These are phyloP conservation scores for Pyrenula aspistea DNA, from an alignment of 495 filamentous ascomycete genomes.

Conservation along the genomic window DNA sequence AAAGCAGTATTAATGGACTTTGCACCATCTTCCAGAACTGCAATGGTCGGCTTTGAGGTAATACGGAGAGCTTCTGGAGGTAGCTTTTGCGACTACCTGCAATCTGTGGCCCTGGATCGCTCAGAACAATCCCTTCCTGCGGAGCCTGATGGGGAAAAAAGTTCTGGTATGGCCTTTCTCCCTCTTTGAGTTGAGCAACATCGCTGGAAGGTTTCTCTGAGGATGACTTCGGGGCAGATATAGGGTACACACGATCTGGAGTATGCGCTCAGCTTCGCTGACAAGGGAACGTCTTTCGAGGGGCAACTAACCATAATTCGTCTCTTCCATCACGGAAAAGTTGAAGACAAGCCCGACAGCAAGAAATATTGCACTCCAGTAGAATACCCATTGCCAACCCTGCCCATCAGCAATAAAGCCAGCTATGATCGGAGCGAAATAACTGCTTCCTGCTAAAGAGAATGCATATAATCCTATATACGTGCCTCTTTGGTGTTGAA, in stretches of 20 bases:
- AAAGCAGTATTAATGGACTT: conserved; percentile 24
- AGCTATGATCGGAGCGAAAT: conserved; percentile 51
- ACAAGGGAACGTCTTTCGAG: neutral
- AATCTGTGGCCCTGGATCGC: neutral
- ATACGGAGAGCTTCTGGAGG: conserved; percentile 38
- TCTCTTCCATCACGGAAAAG: conserved; percentile 62
- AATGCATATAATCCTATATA: conserved; percentile 57
- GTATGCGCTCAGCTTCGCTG: neutral
- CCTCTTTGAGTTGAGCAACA: conserved; percentile 15
- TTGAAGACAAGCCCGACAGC: conserved; percentile 42
- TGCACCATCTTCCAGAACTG: conserved; percentile 16
- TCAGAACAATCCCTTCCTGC: neutral
- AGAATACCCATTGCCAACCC: conserved; percentile 53
- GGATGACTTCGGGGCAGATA: conserved; percentile 6
- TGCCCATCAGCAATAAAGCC: conserved; percentile 57
- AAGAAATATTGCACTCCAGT: conserved; percentile 52
- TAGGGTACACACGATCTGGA: neutral
- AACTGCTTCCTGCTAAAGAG: conserved; percentile 50
- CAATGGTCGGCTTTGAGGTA: conserved; percentile 32
- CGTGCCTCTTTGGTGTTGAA: conserved; percentile 51
- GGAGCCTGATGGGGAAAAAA: neutral
- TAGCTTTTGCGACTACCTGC: conserved; percentile 18
- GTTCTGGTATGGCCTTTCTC: neutral
- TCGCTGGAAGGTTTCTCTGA: conserved; percentile 6
- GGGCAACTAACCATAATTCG: conserved; percentile 34